phyloP scores from a whole-genome alignment of 768 basidiomycete species.

The Leccinum boreale region DNA sequence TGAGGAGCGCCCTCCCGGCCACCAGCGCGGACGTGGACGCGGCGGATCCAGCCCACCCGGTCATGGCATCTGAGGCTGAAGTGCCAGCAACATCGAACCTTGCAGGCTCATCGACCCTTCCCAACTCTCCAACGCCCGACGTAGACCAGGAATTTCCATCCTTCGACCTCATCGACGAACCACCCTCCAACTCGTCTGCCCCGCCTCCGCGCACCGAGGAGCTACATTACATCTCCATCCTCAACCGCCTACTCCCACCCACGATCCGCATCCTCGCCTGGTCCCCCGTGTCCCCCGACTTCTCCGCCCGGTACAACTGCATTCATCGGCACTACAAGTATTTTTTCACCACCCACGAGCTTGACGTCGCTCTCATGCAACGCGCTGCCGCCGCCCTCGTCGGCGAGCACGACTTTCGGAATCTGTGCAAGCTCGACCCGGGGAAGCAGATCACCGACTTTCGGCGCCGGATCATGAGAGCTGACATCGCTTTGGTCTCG shows the following conservation, averaged over 20 bases:
- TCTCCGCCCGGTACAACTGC: conserved; percentile 90
- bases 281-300: conserved; percentile 77
- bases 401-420: conserved; percentile 94
- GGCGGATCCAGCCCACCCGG: background rate
- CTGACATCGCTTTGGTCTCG: conserved; percentile 53
- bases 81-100: background rate
- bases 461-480: conserved; percentile 60
- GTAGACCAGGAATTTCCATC: conserved; percentile 18
- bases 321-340: conserved; percentile 93
- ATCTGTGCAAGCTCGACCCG: conserved; percentile 91
- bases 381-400: conserved; percentile 67
- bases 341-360: conserved; percentile 72
- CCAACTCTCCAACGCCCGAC: conserved; percentile 2
- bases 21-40: background rate
- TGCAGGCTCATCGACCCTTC: background rate
- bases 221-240: conserved; percentile 70
- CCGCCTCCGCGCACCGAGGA: conserved; percentile 41
- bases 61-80: background rate
- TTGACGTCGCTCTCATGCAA: conserved; percentile 76
- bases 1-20: conserved; percentile 61
- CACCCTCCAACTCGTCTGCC: conserved; percentile 33
- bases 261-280: conserved; percentile 91
- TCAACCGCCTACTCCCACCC: conserved; percentile 85
- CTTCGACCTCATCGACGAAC: conserved; percentile 37
- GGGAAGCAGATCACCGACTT: conserved; percentile 88